Base-by-base conservation (phyloP, 1,284 basidiomycete genomes). In the Pisolithus thermaeus region DNA sequence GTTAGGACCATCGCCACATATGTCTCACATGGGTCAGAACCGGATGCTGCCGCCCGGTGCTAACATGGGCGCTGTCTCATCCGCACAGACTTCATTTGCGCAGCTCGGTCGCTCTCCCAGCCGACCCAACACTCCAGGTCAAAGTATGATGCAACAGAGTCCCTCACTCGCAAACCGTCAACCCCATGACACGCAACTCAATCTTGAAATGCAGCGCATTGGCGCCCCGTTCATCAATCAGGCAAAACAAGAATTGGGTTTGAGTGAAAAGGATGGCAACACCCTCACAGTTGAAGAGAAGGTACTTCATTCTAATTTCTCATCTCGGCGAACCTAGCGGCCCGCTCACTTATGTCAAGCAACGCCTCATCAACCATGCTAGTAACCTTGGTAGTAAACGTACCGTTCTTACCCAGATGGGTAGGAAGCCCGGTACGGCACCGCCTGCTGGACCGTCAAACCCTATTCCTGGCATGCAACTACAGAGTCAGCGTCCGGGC, bases 111-210 rank as follows among this genome's bases (percentile, higher is more conserved):
- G 79, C 45, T 77, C 83, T 9, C 77, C 79, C 8, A 84, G 81
- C 60, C 73, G 81, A 47, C 74, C 81, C 27, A 76, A 67, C 4
- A 78, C 79, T 1, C 81, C 83, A 0, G 70, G 73, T 23, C 64
- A 71, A 49, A 59, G 65, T 20, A 73, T 78, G 66, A 67, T 70
- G 22, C 75, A 78, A 1, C 78, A 65, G 3, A 86, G 83, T 58
- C 84, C 84, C 12, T 80, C 77, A 7, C 50, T 85, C 58, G 65
- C 70, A 4, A 57, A 70, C 37, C 74, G 79, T 11, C 74, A 76
- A 56, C 68, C 73, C 0, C 74, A 76, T 4, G 66, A 65, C 7
- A 23, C 16, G 20, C 22, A n/a, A 1, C 25, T 73, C 42, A 62
- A 64, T 12, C 2, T 22, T 14, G 80, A 82, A 47, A 49, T 83